Evolutionary conservation across 2,329 filamentous ascomycete species (phyloP).

Genomic region (Fusarium udum): DNA sequence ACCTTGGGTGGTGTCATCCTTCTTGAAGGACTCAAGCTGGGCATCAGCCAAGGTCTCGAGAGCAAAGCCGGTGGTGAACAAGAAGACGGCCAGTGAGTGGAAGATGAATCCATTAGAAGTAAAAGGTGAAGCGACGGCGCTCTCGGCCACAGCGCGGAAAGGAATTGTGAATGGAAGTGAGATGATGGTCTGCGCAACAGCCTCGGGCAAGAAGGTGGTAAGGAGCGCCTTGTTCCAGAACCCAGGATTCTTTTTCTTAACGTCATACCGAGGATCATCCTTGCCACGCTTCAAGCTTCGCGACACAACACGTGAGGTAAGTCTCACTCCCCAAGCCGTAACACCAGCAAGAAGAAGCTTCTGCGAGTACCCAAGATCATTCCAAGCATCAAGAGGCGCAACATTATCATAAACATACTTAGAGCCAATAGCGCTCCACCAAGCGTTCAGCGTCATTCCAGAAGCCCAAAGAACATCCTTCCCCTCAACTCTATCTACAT

Average conservation of each 20-base stretch:
- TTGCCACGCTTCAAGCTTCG: slow-evolving; percentile 7
- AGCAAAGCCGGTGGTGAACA: slow-evolving; percentile 2
- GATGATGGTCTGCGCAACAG: slow-evolving; percentile 14
- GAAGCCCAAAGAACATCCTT: slow-evolving; percentile 20
- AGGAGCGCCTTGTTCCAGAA: slow-evolving; percentile 14
- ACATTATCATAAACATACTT: not conserved
- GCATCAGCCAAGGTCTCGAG: slow-evolving; percentile 7
- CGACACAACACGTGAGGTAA: not conserved
- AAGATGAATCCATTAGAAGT: not conserved
- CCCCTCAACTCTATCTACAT: slow-evolving; percentile 2
- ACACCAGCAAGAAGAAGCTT: slow-evolving; percentile 8
- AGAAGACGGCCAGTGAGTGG: not conserved
- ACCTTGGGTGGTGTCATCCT: not conserved
- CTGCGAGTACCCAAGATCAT: not conserved
- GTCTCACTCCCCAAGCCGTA: slow-evolving; percentile 6
- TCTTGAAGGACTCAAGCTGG: slow-evolving; percentile 14
- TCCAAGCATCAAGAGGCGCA: slow-evolving; percentile 1
- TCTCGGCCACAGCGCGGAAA: not conserved
- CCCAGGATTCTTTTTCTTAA: not conserved
- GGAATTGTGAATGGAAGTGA: slow-evolving; percentile 15
- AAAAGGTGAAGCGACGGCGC: slow-evolving; percentile 1
- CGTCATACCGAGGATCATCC: slow-evolving; percentile 8
- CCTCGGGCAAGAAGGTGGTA: slow-evolving; percentile 6
- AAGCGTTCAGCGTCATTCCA: slow-evolving; percentile 17
- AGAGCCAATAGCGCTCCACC: slow-evolving; percentile 20